Percentiles rank a stretch among this genome's conserved stretches.
phyloP scores from a whole-genome alignment of 2,329 filamentous ascomycete genomes.

The Tolypocladium cylindrosporum region DNA sequence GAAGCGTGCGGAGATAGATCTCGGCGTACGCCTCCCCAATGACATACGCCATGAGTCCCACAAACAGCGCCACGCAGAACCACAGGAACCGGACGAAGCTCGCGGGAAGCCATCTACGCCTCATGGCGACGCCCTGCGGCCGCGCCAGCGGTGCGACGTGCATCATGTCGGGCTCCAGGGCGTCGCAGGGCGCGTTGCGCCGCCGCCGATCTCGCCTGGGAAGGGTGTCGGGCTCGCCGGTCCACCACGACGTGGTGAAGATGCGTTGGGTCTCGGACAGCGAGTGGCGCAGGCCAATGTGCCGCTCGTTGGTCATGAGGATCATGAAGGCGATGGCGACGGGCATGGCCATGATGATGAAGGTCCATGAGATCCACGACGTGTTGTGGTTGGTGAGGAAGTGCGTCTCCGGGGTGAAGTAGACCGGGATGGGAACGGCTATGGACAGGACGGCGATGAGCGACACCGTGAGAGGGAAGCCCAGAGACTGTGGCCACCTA shows the following conservation, averaged over 20 bases:
- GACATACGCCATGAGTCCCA: conserved; percentile 55
- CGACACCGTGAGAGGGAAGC: conserved; percentile 54
- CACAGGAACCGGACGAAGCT: conserved; percentile 61
- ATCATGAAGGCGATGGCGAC: conserved; percentile 57
- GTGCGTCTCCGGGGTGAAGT: conserved; percentile 40
- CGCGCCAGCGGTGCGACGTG: conserved; percentile 14
- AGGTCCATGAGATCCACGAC: conserved; percentile 59
- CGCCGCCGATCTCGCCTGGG: conserved; percentile 4
- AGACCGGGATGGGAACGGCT: conserved; percentile 48
- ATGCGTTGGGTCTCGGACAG: conserved; percentile 58
- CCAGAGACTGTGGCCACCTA: conserved; percentile 52
- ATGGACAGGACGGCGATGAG: conserved; percentile 52
- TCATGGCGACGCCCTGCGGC: conserved; percentile 27
- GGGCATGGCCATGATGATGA: conserved; percentile 59
- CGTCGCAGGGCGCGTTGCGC: conserved; percentile 14
- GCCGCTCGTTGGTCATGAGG: conserved; percentile 52
- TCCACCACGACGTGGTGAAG: conserved; percentile 58
- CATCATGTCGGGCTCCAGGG: conserved; percentile 27
- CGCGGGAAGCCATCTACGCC: conserved; percentile 49
- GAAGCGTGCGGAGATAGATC: conserved; percentile 56
- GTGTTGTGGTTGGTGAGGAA: conserved; percentile 54
- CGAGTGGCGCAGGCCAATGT: conserved; percentile 49
- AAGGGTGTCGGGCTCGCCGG: conserved; percentile 42
- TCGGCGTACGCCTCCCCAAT: conserved; percentile 61
- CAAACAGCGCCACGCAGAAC: conserved; percentile 55